Conservation (phyloP, 768 basidiomycete species). For the Thelephora ganbajun region DNA sequence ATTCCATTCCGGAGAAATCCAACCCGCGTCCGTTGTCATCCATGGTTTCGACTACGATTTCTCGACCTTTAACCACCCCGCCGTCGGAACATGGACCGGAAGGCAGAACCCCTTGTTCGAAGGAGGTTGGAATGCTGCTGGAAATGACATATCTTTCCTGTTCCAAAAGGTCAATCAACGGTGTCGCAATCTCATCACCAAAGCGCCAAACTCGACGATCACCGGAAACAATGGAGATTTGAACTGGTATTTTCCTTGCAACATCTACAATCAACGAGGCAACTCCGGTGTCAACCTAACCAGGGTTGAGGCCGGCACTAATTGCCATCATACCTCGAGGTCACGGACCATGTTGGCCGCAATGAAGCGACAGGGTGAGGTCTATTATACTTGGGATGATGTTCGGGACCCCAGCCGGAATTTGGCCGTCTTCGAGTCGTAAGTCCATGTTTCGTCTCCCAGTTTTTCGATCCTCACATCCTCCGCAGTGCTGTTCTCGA, state of each 20-base stretch:
- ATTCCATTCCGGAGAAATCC: slow-evolving; percentile 67
- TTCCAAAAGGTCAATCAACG: slow-evolving; percentile 87
- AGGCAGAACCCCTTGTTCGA: slow-evolving; percentile 71
- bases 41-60: slow-evolving; percentile 94
- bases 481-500: slow-evolving; percentile 69
- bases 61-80: slow-evolving; percentile 73
- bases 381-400: slow-evolving; percentile 91
- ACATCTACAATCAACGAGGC: slow-evolving; percentile 67
- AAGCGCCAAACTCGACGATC: slow-evolving; percentile 59
- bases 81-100: slow-evolving; percentile 62
- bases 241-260: slow-evolving; percentile 99
- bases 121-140: slow-evolving; percentile 61
- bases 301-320: slow-evolving; percentile 45
- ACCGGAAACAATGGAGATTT: slow-evolving; percentile 41
- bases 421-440: slow-evolving; percentile 91
- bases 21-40: slow-evolving; percentile 75
- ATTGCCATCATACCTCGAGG: slow-evolving; percentile 54
- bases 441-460: slow-evolving; percentile 20
- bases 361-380: slow-evolving; percentile 57
- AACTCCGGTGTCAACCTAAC: slow-evolving; percentile 50
- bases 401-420: slow-evolving; percentile 56
- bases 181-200: slow-evolving; percentile 66
- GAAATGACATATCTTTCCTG: slow-evolving; percentile 86
- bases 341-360: slow-evolving; percentile 39
- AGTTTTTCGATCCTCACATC: slow-evolving; percentile 4